phyloP scores from a whole-genome alignment of 257 asterid species.

The Schizonepeta tenuifolia region DNA sequence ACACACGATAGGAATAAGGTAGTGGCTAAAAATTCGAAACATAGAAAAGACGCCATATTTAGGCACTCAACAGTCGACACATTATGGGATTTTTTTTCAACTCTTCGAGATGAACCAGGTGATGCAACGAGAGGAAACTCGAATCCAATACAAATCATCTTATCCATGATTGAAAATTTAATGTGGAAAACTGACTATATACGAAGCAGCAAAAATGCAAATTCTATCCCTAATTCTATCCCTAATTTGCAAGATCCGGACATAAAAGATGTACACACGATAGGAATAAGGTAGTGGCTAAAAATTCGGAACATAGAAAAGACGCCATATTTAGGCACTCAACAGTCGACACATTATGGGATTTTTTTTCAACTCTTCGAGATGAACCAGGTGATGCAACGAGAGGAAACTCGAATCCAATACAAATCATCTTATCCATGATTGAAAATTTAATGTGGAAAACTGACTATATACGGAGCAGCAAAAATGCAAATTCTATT shows the following conservation, averaged over 20 bases:
- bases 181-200: no score
- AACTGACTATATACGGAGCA: background rate
- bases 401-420: background rate
- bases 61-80: conserved; percentile 5
- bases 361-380: background rate
- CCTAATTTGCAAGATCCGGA: background rate
- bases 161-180: no score
- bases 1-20: background rate
- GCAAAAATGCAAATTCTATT: conserved; percentile 5
- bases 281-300: background rate
- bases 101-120: background rate
- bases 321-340: background rate
- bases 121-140: background rate
- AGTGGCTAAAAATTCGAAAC: background rate
- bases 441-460: conserved; percentile 17
- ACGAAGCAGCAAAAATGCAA: no score
- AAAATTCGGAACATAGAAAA: background rate
- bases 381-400: conserved; percentile 2
- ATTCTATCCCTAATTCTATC: no score
- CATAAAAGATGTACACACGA: background rate
- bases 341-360: background rate
- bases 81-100: background rate
- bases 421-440: background rate
- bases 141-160: no score
- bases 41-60: background rate